Percentiles rank a stretch among this genome's conserved stretches.
Conservation (phyloP, 2,329 filamentous ascomycete species). For the Thyridium curvatum region DNA sequence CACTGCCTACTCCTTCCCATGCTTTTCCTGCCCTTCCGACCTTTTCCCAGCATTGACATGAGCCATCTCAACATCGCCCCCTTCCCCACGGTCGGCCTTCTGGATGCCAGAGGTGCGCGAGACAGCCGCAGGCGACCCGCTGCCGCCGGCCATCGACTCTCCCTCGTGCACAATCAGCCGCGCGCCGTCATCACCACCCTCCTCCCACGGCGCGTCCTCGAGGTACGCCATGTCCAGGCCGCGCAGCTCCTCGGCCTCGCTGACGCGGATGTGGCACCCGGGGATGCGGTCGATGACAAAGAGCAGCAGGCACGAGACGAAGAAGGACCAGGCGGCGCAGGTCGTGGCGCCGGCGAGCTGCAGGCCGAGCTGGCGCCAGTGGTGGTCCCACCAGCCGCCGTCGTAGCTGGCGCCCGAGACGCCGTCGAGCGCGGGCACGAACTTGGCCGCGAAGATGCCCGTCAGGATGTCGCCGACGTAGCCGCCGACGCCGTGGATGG, state of each 20-base stretch:
- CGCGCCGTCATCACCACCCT: too few relatives aligned
- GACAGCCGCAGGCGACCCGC: too few relatives aligned
- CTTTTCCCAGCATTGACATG: too few relatives aligned
- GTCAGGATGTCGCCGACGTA: neutral
- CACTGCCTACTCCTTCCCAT: too few relatives aligned
- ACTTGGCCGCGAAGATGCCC: slow-evolving; percentile 1
- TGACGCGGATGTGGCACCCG: slow-evolving; percentile 46
- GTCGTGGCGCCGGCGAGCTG: slow-evolving; percentile 52
- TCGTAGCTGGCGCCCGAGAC: neutral
- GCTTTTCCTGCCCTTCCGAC: too few relatives aligned
- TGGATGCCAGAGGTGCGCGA: too few relatives aligned
- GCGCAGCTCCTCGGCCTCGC: slow-evolving; percentile 46
- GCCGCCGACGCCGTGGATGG: slow-evolving; percentile 54
- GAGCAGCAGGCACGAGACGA: slow-evolving; percentile 43
- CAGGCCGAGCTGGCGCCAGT: slow-evolving; percentile 42
- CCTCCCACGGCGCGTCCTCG: too few relatives aligned
- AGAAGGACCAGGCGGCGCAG: slow-evolving; percentile 48
- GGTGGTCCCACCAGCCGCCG: slow-evolving; percentile 2
- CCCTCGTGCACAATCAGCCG: too few relatives aligned
- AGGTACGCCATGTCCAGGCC: slow-evolving; percentile 35
- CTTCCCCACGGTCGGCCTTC: too few relatives aligned
- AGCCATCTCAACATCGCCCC: too few relatives aligned
- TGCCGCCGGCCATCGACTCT: too few relatives aligned
- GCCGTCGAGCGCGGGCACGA: slow-evolving; percentile 1
- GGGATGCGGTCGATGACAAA: slow-evolving; percentile 53